Evolutionary conservation across 768 basidiomycete genomes (phyloP).

Genomic region (Lentinus tigrinus): DNA sequence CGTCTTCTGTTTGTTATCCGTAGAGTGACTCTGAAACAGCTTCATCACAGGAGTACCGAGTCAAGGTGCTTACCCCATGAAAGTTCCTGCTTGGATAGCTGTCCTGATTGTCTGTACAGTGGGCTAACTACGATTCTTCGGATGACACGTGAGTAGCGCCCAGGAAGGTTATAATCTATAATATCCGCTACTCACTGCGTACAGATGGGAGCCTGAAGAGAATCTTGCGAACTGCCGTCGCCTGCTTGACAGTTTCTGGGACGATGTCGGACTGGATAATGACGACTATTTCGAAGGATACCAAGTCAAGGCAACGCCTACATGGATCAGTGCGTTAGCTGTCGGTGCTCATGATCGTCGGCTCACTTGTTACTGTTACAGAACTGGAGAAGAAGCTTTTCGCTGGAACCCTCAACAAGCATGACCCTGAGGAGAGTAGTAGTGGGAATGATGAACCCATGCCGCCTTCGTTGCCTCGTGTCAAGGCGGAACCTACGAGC

Average conservation of each 20-base stretch:
- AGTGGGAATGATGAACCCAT: constrained; percentile 8
- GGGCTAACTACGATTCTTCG: constrained; percentile 60
- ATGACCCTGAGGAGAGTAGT: constrained; percentile 5
- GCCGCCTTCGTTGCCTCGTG: constrained; percentile 3
- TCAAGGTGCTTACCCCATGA: constrained; percentile 49
- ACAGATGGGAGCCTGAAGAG: constrained; percentile 67
- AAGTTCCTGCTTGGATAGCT: neutral
- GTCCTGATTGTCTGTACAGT: constrained; percentile 39
- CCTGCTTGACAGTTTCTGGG: constrained; percentile 57
- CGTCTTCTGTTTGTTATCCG: constrained; percentile 19
- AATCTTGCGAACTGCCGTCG: constrained; percentile 59
- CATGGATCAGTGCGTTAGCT: constrained; percentile 56
- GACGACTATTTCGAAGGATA: constrained; percentile 52
- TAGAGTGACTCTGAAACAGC: neutral
- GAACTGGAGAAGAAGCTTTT: constrained; percentile 42
- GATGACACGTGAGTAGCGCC: constrained; percentile 50
- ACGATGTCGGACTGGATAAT: constrained; percentile 55
- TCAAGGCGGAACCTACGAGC: constrained; percentile 6
- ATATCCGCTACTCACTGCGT: neutral
- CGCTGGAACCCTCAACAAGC: constrained; percentile 23
- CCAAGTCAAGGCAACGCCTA: constrained; percentile 38
- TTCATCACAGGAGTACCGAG: constrained; percentile 54
- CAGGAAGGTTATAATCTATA: too few species aligned
- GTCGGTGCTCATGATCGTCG: neutral
- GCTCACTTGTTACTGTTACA: constrained; percentile 11